Evolutionary conservation across 2,329 filamentous ascomycete species (phyloP).

Genomic region (Pseudocercospora crystallina): DNA sequence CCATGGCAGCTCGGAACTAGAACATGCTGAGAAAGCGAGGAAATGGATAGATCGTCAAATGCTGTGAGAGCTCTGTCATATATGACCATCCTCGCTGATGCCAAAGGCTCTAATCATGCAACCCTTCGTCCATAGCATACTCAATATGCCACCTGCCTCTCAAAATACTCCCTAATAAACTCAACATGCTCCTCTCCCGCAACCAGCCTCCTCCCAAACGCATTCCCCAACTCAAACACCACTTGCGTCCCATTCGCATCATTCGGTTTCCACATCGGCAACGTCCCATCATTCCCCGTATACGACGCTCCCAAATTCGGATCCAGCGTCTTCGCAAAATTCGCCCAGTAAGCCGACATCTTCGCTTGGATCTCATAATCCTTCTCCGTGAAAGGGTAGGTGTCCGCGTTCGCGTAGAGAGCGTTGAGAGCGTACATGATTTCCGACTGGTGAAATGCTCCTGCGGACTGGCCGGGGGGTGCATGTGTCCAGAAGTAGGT

Average conservation of each 20-base stretch:
- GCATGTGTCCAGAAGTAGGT: conserved; percentile 9
- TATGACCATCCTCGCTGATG: too few relatives aligned
- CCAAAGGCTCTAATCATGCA: too few relatives aligned
- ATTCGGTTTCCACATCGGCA: conserved; percentile 6
- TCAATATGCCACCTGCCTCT: conserved; percentile 7
- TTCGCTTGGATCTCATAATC: conserved; percentile 7
- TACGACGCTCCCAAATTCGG: conserved; percentile 2
- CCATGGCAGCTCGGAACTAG: too few relatives aligned
- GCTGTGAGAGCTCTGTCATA: too few relatives aligned
- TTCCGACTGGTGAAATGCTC: conserved; percentile 5
- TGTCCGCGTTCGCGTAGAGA: conserved; percentile 8
- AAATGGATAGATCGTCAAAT: too few relatives aligned
- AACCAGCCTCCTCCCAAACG: background rate
- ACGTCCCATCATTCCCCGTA: background rate
- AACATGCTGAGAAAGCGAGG: too few relatives aligned
- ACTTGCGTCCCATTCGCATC: background rate
- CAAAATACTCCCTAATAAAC: conserved; percentile 4
- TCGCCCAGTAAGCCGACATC: conserved; percentile 8
- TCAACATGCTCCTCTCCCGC: conserved; percentile 3
- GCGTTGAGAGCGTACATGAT: conserved; percentile 12
- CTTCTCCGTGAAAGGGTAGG: conserved; percentile 1
- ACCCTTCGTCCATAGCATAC: too few relatives aligned
- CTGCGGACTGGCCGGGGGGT: conserved; percentile 6
- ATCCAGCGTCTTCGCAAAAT: conserved; percentile 12
- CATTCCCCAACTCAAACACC: conserved; percentile 4